Evolutionary conservation across 2,329 filamentous ascomycete genomes (phyloP).

Genomic region (Microsporum audouinii): DNA sequence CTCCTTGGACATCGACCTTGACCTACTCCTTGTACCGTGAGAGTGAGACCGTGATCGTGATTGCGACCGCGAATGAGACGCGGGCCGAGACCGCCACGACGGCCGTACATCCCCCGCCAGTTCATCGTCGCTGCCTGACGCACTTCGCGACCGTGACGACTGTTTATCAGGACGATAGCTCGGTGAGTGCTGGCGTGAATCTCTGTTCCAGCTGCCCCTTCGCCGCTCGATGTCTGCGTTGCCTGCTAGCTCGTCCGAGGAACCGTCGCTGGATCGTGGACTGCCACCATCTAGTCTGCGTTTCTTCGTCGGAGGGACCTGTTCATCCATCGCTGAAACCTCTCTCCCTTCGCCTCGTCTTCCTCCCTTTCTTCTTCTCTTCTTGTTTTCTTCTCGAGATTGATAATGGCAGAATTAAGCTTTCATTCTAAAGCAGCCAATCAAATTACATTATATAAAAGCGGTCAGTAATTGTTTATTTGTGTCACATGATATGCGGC

Average conservation of each 20-base stretch:
- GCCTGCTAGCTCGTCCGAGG: slow-evolving; percentile 31
- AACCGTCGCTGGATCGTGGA: slow-evolving; percentile 20
- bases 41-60: slow-evolving; percentile 17
- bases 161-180: slow-evolving; percentile 10
- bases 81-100: slow-evolving; percentile 21
- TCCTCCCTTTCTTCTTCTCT: neutral
- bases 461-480: neutral
- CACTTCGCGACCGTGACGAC: slow-evolving; percentile 13
- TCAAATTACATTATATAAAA: slow-evolving; percentile 2
- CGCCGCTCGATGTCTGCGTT: slow-evolving; percentile 27
- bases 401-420: slow-evolving; percentile 1
- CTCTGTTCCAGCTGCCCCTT: slow-evolving; percentile 25
- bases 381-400: neutral
- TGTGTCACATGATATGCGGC: neutral
- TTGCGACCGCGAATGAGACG: slow-evolving; percentile 19
- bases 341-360: neutral
- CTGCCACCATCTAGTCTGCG: slow-evolving; percentile 24
- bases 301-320: slow-evolving; percentile 19
- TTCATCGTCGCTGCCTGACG: slow-evolving; percentile 38
- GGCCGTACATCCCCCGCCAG: slow-evolving; percentile 29
- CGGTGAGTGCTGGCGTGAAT: neutral
- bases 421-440: slow-evolving; percentile 7
- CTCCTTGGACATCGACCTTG: neutral
- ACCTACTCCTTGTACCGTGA: neutral
- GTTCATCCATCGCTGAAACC: slow-evolving; percentile 5